Evolutionary conservation across 805 yeast genomes (phyloP).

Genomic region (Yamadazyma sp.): DNA sequence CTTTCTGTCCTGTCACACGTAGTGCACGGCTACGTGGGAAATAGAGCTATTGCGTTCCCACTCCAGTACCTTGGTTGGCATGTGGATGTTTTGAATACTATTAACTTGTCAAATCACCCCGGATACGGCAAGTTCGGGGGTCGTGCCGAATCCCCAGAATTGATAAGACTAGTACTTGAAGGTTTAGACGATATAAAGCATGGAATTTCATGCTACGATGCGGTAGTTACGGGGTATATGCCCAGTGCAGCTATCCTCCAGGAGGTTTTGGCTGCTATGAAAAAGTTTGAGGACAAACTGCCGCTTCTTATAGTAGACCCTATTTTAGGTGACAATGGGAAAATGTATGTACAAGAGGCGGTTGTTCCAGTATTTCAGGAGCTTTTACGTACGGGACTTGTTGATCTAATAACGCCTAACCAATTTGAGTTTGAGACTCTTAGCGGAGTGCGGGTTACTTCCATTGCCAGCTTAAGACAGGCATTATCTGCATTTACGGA

Average conservation of each 20-base stretch:
- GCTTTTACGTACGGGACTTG: conserved; percentile 42
- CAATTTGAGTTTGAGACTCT: conserved; percentile 71
- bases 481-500: conserved; percentile 45
- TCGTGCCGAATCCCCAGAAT: conserved; percentile 35
- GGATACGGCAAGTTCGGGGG: conserved; percentile 65
- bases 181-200: conserved; percentile 39
- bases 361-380: conserved; percentile 53
- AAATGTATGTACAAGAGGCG: conserved; percentile 64
- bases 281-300: conserved; percentile 25
- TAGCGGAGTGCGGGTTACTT: conserved; percentile 44
- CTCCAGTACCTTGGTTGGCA: conserved; percentile 67
- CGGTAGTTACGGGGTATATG: conserved; percentile 76
- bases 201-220: conserved; percentile 47
- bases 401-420: conserved; percentile 65
- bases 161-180: conserved; percentile 25
- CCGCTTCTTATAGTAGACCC: conserved; percentile 80
- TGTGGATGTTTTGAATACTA: conserved; percentile 64
- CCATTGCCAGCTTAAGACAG: conserved; percentile 32
- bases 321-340: conserved; percentile 88
- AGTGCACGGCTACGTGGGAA: conserved; percentile 73
- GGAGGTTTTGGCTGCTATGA: conserved; percentile 40
- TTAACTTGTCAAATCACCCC: conserved; percentile 68
- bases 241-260: conserved; percentile 59
- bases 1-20: conserved; percentile 69
- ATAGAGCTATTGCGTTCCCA: conserved; percentile 65